phyloP scores from a whole-genome alignment of 2,329 filamentous ascomycete genomes.

The Phymatotrichopsis omnivora region DNA sequence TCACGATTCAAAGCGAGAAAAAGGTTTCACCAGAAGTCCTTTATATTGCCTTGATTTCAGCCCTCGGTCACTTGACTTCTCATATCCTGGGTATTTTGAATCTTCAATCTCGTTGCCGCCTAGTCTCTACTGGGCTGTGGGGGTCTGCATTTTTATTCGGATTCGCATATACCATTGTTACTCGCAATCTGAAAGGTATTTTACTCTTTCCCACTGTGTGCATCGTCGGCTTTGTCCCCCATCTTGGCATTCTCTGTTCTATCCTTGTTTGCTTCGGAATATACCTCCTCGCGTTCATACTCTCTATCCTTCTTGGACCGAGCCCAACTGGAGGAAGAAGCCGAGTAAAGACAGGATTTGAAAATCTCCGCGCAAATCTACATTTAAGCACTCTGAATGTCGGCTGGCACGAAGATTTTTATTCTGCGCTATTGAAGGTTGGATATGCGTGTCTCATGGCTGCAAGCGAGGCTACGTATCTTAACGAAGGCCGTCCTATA shows the following conservation, averaged over 20 bases:
- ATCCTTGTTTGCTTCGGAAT: conserved; percentile 67
- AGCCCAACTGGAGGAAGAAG: conserved; percentile 28
- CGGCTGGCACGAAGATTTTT: conserved; percentile 86
- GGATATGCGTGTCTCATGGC: conserved; percentile 85
- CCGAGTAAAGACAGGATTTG: conserved; percentile 42
- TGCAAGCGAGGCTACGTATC: conserved; percentile 88
- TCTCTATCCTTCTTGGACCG: conserved; percentile 62
- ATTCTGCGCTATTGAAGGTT: conserved; percentile 74
- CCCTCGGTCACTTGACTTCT: conserved; percentile 78
- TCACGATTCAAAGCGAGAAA: conserved; percentile 29
- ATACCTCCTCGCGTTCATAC: conserved; percentile 62
- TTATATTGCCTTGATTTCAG: conserved; percentile 75
- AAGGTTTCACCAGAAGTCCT: conserved; percentile 87
- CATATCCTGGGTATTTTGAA: conserved; percentile 73
- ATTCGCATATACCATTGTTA: conserved; percentile 62
- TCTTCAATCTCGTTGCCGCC: conserved; percentile 65
- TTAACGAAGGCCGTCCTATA: conserved; percentile 65
- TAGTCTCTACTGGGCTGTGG: conserved; percentile 82
- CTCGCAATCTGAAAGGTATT: conserved; percentile 44
- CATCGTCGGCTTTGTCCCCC: conserved; percentile 88
- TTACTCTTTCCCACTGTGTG: conserved; percentile 88
- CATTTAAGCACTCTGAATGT: conserved; percentile 62
- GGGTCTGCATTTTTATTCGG: conserved; percentile 80
- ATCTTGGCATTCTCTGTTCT: conserved; percentile 73
- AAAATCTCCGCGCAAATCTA: conserved; percentile 82